Conservation (phyloP, 805 yeast genomes). For the Spencermartinsiella europaea region DNA sequence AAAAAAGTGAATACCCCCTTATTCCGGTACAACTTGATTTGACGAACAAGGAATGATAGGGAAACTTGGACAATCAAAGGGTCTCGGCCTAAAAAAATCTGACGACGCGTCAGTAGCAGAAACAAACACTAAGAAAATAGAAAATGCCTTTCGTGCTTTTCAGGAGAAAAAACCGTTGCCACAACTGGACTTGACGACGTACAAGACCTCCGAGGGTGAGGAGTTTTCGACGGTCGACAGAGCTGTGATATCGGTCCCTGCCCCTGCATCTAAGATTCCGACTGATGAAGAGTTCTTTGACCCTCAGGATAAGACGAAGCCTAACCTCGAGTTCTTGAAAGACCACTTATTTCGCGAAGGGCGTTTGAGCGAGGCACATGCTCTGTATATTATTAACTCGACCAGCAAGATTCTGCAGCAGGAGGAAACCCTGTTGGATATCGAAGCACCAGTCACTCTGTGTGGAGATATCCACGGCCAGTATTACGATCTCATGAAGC, state of each 20-base stretch:
- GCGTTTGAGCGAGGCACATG: constrained; percentile 65
- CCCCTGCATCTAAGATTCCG: constrained; percentile 65
- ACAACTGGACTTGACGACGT: constrained; percentile 39
- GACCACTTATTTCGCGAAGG: constrained; percentile 81
- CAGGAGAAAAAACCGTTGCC: constrained; percentile 31
- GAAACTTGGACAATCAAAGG: background rate
- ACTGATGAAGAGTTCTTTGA: constrained; percentile 62
- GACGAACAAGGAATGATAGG: background rate
- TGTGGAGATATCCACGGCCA: constrained; percentile 99
- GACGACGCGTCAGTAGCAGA: background rate
- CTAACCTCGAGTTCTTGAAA: constrained; percentile 64
- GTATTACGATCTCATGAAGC: constrained; percentile 79
- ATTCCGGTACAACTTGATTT: too few species aligned
- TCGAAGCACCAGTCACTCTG: constrained; percentile 91
- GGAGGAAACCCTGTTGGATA: constrained; percentile 75
- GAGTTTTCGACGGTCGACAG: constrained; percentile 52
- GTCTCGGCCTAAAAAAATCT: background rate
- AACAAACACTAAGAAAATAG: constrained; percentile 19
- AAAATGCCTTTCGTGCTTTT: constrained; percentile 34
- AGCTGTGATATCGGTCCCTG: constrained; percentile 50
- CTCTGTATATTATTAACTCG: constrained; percentile 54
- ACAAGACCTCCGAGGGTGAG: constrained; percentile 56
- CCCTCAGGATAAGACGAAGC: constrained; percentile 48
- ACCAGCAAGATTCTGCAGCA: constrained; percentile 58
- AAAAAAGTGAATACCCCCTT: too few species aligned